Conservation (phyloP, 2,329 filamentous ascomycete species). For the Verticillium nonalfalfae region DNA sequence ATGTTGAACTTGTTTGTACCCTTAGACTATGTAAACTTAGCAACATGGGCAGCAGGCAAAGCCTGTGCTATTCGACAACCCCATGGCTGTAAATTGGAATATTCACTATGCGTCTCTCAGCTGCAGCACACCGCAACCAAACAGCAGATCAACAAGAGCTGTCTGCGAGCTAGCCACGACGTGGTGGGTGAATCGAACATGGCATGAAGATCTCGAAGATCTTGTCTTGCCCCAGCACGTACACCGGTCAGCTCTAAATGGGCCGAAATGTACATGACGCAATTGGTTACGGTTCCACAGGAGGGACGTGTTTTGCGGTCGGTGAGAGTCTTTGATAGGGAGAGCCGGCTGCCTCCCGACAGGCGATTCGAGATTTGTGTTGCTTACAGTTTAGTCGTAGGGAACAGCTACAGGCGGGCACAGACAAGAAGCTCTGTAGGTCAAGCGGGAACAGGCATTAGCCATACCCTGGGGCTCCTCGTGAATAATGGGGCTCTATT, state of each 20-base stretch:
- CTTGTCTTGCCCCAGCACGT: not conserved
- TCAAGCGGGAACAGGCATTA: too few species aligned
- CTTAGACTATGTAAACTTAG: not conserved
- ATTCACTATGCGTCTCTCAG: too few species aligned
- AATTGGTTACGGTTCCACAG: not conserved
- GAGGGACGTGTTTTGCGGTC: not conserved
- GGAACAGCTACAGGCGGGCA: too few species aligned
- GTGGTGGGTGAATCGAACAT: not conserved
- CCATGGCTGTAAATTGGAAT: not conserved
- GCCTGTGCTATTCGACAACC: not conserved
- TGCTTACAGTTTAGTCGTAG: too few species aligned
- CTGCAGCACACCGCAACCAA: too few species aligned
- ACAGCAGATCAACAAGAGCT: not conserved
- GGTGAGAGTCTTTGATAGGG: not conserved
- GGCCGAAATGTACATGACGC: not conserved
- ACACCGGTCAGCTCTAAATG: not conserved
- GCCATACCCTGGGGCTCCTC: too few species aligned
- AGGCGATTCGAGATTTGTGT: too few species aligned
- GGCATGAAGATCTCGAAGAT: not conserved
- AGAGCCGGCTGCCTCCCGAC: too few species aligned
- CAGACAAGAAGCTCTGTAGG: too few species aligned
- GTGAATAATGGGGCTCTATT: too few species aligned
- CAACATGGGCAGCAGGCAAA: not conserved
- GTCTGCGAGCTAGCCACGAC: not conserved
- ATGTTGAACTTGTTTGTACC: not conserved